A percentile compares a stretch with the other conserved stretches of the same genome.
These are phyloP conservation scores for Pyricularia pennisetigena DNA, from an alignment of 2,329 filamentous ascomycete genomes.

Conservation along the genomic window DNA sequence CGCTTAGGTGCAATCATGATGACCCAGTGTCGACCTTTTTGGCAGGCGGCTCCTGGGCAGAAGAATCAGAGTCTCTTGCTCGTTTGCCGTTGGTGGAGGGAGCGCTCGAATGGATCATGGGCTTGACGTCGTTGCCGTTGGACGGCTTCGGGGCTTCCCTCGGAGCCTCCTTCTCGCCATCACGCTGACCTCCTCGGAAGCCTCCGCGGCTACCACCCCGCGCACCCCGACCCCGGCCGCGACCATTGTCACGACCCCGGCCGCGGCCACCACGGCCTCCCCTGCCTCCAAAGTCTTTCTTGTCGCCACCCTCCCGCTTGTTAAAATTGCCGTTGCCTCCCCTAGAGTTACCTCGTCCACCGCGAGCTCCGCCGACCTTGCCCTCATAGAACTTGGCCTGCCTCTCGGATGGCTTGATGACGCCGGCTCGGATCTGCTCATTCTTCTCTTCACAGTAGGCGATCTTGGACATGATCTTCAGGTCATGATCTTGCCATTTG, in stretches of 20 bases:
- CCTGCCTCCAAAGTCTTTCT: slow-evolving; percentile 29
- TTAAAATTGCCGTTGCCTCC: slow-evolving; percentile 38
- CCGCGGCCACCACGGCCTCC: slow-evolving; percentile 31
- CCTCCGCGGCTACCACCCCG: slow-evolving; percentile 22
- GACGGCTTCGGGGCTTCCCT: slow-evolving; percentile 4
- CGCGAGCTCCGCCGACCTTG: slow-evolving; percentile 27
- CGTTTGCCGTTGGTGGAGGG: slow-evolving; percentile 37
- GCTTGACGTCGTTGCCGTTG: slow-evolving; percentile 23
- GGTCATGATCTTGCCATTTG: slow-evolving; percentile 69
- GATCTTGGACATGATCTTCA: slow-evolving; percentile 80
- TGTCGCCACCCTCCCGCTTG: slow-evolving; percentile 25
- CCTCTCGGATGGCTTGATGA: slow-evolving; percentile 47
- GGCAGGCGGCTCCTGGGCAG: slow-evolving; percentile 34
- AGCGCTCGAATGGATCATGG: slow-evolving; percentile 34
- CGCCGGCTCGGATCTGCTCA: slow-evolving; percentile 60
- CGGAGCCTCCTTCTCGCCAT: slow-evolving; percentile 18
- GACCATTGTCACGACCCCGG: slow-evolving; percentile 24
- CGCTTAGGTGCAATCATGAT: slow-evolving; percentile 2
- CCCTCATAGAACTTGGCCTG: slow-evolving; percentile 28
- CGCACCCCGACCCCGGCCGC: slow-evolving; percentile 22
- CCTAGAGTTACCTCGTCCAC: slow-evolving; percentile 12
- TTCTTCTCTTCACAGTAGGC: slow-evolving; percentile 76
- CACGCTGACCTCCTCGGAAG: slow-evolving; percentile 20
- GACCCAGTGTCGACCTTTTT: slow-evolving; percentile 49
- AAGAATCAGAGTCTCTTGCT: slow-evolving; percentile 35